phyloP scores from a whole-genome alignment of 495 filamentous ascomycete genomes.

The Hypoxylon trugodes region DNA sequence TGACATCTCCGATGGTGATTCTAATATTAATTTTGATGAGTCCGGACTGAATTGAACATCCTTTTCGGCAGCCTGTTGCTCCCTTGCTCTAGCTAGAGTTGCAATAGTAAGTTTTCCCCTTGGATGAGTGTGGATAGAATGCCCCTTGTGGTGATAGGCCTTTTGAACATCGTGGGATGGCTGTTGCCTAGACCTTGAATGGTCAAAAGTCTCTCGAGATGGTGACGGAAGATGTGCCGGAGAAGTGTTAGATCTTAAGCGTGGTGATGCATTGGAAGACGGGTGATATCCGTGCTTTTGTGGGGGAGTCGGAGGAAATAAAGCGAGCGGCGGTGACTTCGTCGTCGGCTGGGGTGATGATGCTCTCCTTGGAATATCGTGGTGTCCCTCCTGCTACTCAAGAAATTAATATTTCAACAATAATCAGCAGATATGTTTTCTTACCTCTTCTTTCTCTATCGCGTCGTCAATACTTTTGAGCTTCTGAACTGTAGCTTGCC shows the following conservation, averaged over 20 bases:
- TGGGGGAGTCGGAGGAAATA: constrained; percentile 68
- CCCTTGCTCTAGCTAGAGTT: constrained; percentile 27
- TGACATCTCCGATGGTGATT: constrained; percentile 52
- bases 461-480: constrained; percentile 62
- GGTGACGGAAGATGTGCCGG: constrained; percentile 60
- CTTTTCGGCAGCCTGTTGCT: constrained; percentile 16
- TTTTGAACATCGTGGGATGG: constrained; percentile 5
- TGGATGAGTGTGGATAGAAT: constrained; percentile 18
- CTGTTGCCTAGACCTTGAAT: constrained; percentile 3
- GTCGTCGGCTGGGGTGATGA: constrained; percentile 65
- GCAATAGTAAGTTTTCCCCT: constrained; percentile 38
- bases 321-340: constrained; percentile 66
- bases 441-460: constrained; percentile 47
- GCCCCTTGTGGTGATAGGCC: constrained; percentile 4
- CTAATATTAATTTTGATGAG: constrained; percentile 56
- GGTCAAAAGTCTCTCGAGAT: constrained; percentile 45
- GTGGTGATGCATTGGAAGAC: constrained; percentile 50
- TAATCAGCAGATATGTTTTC: neutral
- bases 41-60: constrained; percentile 50
- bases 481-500: constrained; percentile 74
- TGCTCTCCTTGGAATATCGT: constrained; percentile 53
- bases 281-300: constrained; percentile 42
- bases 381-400: constrained; percentile 33
- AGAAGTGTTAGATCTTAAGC: constrained; percentile 67
- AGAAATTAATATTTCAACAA: constrained; percentile 5